Conservation (phyloP, 768 basidiomycete species). For the Tephrocybe sp. region DNA sequence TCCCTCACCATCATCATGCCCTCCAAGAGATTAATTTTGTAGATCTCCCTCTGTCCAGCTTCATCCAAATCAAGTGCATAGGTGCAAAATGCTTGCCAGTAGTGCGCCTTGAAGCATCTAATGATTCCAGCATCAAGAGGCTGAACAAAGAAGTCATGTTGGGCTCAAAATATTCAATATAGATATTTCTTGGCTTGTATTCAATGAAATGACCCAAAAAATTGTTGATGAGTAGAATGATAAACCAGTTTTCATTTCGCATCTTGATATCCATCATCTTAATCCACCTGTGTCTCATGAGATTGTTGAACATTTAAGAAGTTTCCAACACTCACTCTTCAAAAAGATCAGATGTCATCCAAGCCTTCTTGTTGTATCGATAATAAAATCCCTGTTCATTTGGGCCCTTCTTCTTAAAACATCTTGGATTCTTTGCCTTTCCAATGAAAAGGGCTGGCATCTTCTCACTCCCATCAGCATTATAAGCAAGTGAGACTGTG, state of each 20-base stretch:
- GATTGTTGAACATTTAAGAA: no score
- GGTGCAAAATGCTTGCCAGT: conserved; percentile 22
- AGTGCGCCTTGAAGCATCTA: conserved; percentile 33
- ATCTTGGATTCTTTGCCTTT: conserved; percentile 25
- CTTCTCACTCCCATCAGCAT: conserved; percentile 31
- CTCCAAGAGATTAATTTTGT: conserved; percentile 32
- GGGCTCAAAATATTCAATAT: conserved; percentile 25
- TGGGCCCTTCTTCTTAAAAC: conserved; percentile 24
- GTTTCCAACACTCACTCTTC: no score
- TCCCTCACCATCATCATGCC: conserved; percentile 29
- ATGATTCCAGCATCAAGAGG: conserved; percentile 21
- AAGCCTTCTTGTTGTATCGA: no score
- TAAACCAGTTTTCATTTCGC: conserved; percentile 15
- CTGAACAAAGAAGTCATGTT: conserved; percentile 37
- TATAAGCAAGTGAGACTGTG: conserved; percentile 9
- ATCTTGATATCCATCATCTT: conserved; percentile 11
- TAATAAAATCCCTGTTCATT: conserved; percentile 20
- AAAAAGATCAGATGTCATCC: no score
- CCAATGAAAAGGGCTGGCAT: conserved; percentile 31
- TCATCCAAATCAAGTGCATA: conserved; percentile 28
- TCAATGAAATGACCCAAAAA: conserved; percentile 27
- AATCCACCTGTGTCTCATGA: no score
- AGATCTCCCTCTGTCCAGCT: conserved; percentile 28
- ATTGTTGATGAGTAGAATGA: conserved; percentile 30
- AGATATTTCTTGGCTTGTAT: conserved; percentile 26